Conservation (phyloP, 169 alveolate genomes). For the Cryptosporidium ubiquitum region DNA sequence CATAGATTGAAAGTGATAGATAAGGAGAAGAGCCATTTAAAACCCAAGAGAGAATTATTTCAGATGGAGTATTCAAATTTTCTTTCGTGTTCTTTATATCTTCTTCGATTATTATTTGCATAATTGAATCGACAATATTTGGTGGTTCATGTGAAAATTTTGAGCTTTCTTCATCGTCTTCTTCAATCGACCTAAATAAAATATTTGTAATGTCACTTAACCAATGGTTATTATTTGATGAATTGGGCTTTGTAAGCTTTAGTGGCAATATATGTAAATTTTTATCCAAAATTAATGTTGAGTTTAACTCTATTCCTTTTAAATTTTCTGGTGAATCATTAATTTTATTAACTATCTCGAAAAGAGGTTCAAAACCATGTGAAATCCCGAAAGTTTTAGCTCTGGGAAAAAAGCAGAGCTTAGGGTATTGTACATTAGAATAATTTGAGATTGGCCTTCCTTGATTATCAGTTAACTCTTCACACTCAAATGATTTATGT, state of each 20-base stretch:
- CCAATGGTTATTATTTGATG: conserved; percentile 45
- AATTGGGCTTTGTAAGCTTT: background rate
- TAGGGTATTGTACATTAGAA: conserved; percentile 57
- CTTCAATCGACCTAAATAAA: conserved; percentile 70
- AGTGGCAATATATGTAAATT: background rate
- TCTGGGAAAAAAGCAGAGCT: conserved; percentile 41
- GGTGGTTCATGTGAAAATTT: conserved; percentile 39
- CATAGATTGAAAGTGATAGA: conserved; percentile 44
- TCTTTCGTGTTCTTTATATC: conserved; percentile 1
- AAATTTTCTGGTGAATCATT: background rate
- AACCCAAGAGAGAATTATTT: conserved; percentile 48
- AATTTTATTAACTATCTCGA: background rate
- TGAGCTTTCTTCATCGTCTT: conserved; percentile 53
- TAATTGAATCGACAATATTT: conserved; percentile 28
- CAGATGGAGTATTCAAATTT: conserved; percentile 20
- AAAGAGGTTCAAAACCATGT: conserved; percentile 28
- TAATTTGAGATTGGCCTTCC: conserved; percentile 34
- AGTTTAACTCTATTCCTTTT: background rate
- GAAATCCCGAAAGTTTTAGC: conserved; percentile 51
- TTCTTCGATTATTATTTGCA: conserved; percentile 33
- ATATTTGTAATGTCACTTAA: conserved; percentile 56
- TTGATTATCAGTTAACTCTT: conserved; percentile 39
- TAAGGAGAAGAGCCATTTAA: conserved; percentile 64
- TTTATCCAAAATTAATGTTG: background rate
- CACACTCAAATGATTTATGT: conserved; percentile 4